Evolutionary conservation across 495 filamentous ascomycete species (phyloP).

Genomic region (Aspergillus sclerotioniger): DNA sequence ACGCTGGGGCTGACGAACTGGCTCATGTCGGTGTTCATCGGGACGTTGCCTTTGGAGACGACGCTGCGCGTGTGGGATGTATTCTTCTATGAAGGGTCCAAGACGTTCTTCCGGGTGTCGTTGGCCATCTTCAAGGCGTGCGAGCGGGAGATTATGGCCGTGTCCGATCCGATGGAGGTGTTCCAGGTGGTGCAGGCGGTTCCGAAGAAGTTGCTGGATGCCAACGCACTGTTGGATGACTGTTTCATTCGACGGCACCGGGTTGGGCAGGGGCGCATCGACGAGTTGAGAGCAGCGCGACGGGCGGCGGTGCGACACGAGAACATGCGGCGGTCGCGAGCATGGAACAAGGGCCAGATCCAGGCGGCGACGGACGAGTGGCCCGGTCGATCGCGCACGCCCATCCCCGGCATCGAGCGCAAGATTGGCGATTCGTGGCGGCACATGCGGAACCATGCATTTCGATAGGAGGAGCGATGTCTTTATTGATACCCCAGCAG

Average conservation of each 20-base stretch:
- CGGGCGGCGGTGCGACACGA: conserved; percentile 45
- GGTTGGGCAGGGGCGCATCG: conserved; percentile 65
- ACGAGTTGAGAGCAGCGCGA: conserved; percentile 40
- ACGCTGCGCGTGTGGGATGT: conserved; percentile 92
- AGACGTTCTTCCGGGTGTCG: conserved; percentile 91
- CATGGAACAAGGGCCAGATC: conserved; percentile 40
- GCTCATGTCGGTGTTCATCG: conserved; percentile 98
- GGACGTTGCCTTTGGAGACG: conserved; percentile 85
- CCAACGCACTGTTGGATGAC: conserved; percentile 74
- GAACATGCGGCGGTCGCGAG: conserved; percentile 41
- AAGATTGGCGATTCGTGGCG: conserved; percentile 41
- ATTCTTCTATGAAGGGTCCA: conserved; percentile 93
- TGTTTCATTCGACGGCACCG: conserved; percentile 78
- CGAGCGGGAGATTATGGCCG: conserved; percentile 74
- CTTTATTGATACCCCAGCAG: conserved; percentile 25
- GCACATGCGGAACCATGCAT: conserved; percentile 42
- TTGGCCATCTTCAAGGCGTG: conserved; percentile 91
- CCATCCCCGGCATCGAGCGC: conserved; percentile 36
- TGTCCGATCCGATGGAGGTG: conserved; percentile 90
- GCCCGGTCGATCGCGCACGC: conserved; percentile 30
- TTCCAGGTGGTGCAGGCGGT: conserved; percentile 94
- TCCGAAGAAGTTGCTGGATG: conserved; percentile 76
- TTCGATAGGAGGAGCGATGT: conserved; percentile 23
- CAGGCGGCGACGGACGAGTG: conserved; percentile 40
- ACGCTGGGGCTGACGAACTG: conserved; percentile 92